A percentile compares a stretch with the other conserved stretches of the same genome.
These are phyloP conservation scores for Curvularia verruculosa DNA, from an alignment of 2,329 filamentous ascomycete genomes.

Conservation along the genomic window DNA sequence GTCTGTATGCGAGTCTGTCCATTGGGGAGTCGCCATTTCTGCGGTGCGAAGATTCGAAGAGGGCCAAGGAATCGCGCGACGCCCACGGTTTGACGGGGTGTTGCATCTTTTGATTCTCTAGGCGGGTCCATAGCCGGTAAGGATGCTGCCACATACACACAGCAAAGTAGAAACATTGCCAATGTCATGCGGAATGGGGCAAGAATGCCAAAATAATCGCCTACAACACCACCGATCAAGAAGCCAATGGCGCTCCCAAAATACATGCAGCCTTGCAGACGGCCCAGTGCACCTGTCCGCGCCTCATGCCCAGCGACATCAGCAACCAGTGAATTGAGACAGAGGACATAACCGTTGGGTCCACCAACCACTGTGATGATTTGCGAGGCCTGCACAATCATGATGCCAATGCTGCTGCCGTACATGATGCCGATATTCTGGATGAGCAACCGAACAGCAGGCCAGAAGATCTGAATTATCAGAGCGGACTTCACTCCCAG, in stretches of 20 bases:
- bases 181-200: slow-evolving; percentile 70
- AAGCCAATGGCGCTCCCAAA: slow-evolving; percentile 70
- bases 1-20: slow-evolving; percentile 63
- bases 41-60: slow-evolving; percentile 65
- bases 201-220: slow-evolving; percentile 66
- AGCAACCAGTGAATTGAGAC: slow-evolving; percentile 71
- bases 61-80: slow-evolving; percentile 67
- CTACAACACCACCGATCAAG: slow-evolving; percentile 68
- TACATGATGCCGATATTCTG: slow-evolving; percentile 70
- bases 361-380: slow-evolving; percentile 72
- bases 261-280: slow-evolving; percentile 70
- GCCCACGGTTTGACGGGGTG: slow-evolving; percentile 40
- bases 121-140: slow-evolving; percentile 58
- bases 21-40: slow-evolving; percentile 58
- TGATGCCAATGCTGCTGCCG: slow-evolving; percentile 67
- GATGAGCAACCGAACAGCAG: slow-evolving; percentile 66
- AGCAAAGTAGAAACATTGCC: slow-evolving; percentile 58
- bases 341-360: slow-evolving; percentile 70
- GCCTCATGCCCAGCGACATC: slow-evolving; percentile 66
- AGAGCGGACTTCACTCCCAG: slow-evolving; percentile 69
- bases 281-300: slow-evolving; percentile 69
- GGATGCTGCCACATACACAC: slow-evolving; percentile 50
- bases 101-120: slow-evolving; percentile 36
- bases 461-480: slow-evolving; percentile 67
- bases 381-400: slow-evolving; percentile 71